Conservation (phyloP, 164 flowering plant species). For the Vitis rotundifolia region DNA sequence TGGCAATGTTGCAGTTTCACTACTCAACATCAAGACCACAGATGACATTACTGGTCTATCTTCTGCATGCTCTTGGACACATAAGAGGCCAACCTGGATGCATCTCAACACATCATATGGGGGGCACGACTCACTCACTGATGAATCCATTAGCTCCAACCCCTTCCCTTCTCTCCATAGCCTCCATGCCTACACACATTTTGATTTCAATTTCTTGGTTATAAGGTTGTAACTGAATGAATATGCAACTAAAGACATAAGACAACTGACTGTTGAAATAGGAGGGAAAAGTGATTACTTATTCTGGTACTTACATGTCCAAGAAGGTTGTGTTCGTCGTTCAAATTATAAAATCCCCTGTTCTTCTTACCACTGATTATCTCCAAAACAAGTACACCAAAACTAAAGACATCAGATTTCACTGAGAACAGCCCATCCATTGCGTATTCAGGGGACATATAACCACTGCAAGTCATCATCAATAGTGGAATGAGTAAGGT, state of each 20-base stretch:
- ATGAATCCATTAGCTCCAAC: conserved; percentile 35
- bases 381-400: conserved; percentile 68
- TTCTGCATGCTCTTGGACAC: conserved; percentile 52
- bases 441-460: conserved; percentile 76
- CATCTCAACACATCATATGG: conserved; percentile 39
- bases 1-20: conserved; percentile 36
- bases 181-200: conserved; percentile 40
- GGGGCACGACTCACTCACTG: conserved; percentile 15
- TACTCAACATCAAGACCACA: conserved; percentile 45
- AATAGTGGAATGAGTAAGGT: not conserved
- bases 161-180: conserved; percentile 45
- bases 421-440: conserved; percentile 64
- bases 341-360: conserved; percentile 40
- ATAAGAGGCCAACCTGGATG: conserved; percentile 51
- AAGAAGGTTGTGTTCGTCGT: conserved; percentile 48
- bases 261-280: no score
- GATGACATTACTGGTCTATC: conserved; percentile 51
- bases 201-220: not conserved
- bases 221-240: not conserved
- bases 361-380: conserved; percentile 62
- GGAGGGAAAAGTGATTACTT: no score
- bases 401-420: conserved; percentile 73
- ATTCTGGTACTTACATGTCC: conserved; percentile 48
- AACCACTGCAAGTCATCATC: conserved; percentile 44
- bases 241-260: not conserved